Evolutionary conservation across 2,329 filamentous ascomycete species (phyloP).

Genomic region (Nannizzia gypsea): DNA sequence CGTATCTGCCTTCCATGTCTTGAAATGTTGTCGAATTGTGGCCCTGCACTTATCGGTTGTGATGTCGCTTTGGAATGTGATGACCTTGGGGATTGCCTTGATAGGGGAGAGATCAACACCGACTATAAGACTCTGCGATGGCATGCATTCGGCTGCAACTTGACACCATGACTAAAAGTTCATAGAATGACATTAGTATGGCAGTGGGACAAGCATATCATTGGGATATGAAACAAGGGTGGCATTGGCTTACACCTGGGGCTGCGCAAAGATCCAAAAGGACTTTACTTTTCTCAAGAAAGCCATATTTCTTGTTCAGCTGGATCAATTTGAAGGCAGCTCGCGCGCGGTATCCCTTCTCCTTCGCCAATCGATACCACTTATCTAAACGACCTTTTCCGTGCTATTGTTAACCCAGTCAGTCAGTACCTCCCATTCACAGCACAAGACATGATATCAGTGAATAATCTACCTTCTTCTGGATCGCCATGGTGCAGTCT

Average conservation of each 20-base stretch:
- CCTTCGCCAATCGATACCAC: constrained; percentile 97
- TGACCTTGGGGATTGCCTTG: constrained; percentile 86
- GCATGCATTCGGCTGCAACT: constrained; percentile 93
- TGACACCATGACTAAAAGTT: constrained; percentile 71
- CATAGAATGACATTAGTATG: constrained; percentile 3
- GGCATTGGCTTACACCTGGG: constrained; percentile 56
- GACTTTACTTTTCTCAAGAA: constrained; percentile 92
- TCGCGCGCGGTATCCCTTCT: constrained; percentile 91
- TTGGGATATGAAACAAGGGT: neutral
- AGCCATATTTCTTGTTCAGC: constrained; percentile 98
- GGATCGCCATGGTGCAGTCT: constrained; percentile 63
- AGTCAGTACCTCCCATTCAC: constrained; percentile 5
- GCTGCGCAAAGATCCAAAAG: constrained; percentile 95
- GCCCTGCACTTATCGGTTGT: constrained; percentile 92
- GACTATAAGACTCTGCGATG: constrained; percentile 74
- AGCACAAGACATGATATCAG: constrained; percentile 5
- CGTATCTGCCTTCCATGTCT: constrained; percentile 91
- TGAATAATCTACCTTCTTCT: constrained; percentile 60
- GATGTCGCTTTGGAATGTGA: constrained; percentile 95
- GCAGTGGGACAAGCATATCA: constrained; percentile 17
- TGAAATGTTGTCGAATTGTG: constrained; percentile 77
- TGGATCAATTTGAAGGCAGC: constrained; percentile 97
- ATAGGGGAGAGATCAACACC: constrained; percentile 92
- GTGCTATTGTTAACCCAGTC: constrained; percentile 42
- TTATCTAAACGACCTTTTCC: constrained; percentile 97